Conservation (phyloP, 768 basidiomycete genomes). For the Pholiota microspora region DNA sequence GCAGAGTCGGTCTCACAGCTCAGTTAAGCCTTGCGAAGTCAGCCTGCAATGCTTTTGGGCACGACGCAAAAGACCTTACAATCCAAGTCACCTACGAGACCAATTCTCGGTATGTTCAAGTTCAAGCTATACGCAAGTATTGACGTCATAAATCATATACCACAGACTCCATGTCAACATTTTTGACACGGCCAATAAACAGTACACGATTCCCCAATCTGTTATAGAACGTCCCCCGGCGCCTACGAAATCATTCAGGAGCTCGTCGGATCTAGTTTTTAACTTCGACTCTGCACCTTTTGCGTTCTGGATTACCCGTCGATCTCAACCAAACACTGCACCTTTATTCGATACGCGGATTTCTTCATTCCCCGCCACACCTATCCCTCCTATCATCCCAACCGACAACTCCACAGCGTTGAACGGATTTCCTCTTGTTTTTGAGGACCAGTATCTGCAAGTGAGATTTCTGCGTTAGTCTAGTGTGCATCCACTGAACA, state of each 20-base stretch:
- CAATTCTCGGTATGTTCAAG: conserved; percentile 36
- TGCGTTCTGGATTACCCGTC: conserved; percentile 78
- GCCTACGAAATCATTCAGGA: conserved; percentile 30
- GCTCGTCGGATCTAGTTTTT: conserved; percentile 64
- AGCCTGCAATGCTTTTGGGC: conserved; percentile 66
- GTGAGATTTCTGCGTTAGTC: conserved; percentile 22
- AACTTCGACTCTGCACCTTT: conserved; percentile 65
- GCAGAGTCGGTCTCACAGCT: conserved; percentile 49
- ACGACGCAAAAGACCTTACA: conserved; percentile 55
- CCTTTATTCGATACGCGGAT: conserved; percentile 74
- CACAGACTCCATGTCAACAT: conserved; percentile 67
- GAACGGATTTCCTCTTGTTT: conserved; percentile 66
- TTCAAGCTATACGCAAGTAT: neutral
- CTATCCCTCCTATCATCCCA: conserved; percentile 53
- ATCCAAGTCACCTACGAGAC: conserved; percentile 68
- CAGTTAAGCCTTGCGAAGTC: conserved; percentile 50
- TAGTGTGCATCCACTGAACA: neutral
- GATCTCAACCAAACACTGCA: conserved; percentile 47
- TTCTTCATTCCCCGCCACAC: conserved; percentile 57
- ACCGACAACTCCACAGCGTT: conserved; percentile 54
- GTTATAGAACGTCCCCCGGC: conserved; percentile 37
- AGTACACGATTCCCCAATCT: conserved; percentile 68
- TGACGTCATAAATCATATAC: conserved; percentile 4
- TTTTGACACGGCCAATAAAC: conserved; percentile 54
- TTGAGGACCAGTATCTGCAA: conserved; percentile 81